Evolutionary conservation across 2,329 filamentous ascomycete genomes (phyloP), one percentile per base, ranked within the genome.

Genomic region (Epichloe brachyelytri): DNA sequence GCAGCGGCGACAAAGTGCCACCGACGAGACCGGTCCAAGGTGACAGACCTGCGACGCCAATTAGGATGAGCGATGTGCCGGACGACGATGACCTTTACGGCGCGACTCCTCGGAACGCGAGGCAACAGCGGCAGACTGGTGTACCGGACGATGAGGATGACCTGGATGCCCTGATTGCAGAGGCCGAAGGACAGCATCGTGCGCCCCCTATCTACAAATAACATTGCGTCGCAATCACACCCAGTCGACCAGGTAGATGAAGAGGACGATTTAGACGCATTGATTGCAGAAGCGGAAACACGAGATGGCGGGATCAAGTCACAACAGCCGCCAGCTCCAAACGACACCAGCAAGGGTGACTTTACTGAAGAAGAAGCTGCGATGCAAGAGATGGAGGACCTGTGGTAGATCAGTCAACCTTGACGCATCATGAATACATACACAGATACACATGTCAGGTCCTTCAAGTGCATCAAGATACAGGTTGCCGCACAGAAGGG

Each of bases 341-440:
- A 12, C 7, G 15, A 33, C n/a, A 12, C 34, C 11, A 15, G 14
- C 2, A 17, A 43, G 2, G 63, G 73, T 37, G 65, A 71, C 22
- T 81, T 78, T 62, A 76, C 73, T 1, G 81, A 82, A 50, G 82
- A 85, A 14, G 79, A 85, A 65, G 83, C 80, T 53, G 82, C 77
- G 1, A 82, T 88, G 79, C 79, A 76, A 38, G 79, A 79, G 55
- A 78, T 80, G 75, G 76, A 77, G 40, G 76, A 71, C 0, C 55
- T 78, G 22, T 79, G 74, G 49, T 51, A 26, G n/a, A 19, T 17
- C 1, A 2, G 38, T 10, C 46, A 48, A 38, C n/a, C 6, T 37
- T 14, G 36, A n/a, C 26, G 26, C 26, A 30, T 30, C 26, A 4
- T 30, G 26, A 4, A 10, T 30, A 38, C 36, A 37, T n/a, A 8